Evolutionary conservation across 495 filamentous ascomycete genomes (phyloP).

Genomic region (Astrocystis sublimbata): DNA sequence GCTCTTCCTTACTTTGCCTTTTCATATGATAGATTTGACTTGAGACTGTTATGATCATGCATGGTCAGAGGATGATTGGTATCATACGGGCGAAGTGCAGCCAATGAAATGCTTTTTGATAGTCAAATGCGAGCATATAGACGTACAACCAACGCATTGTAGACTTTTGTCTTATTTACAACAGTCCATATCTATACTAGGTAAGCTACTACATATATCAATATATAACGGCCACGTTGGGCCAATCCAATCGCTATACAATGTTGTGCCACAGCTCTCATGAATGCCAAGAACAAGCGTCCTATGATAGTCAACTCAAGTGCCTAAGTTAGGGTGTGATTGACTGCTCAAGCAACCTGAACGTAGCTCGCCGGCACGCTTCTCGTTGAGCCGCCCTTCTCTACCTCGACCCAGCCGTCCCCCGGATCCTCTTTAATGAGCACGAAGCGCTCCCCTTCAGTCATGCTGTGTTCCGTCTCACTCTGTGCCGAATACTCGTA

Average conservation of each 20-base stretch:
- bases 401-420: conserved; percentile 96
- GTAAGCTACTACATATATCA: background rate
- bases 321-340: background rate
- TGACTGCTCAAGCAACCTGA: conserved; percentile 45
- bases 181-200: background rate
- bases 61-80: no score
- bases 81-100: no score
- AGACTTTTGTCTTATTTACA: conserved; percentile 1
- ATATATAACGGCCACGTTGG: background rate
- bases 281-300: background rate
- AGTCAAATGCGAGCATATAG: background rate
- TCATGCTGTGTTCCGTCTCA: conserved; percentile 86
- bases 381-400: conserved; percentile 83
- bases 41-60: no score
- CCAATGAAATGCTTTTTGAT: no score
- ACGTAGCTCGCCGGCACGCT: conserved; percentile 95
- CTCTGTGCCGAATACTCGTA: conserved; percentile 89
- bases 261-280: conserved; percentile 12
- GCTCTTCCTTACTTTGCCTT: no score
- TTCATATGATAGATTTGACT: no score
- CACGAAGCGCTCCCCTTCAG: conserved; percentile 88
- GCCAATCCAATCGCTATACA: conserved; percentile 9
- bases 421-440: conserved; percentile 79
- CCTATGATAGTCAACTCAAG: background rate
- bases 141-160: background rate